Evolutionary conservation across 2,329 filamentous ascomycete genomes (phyloP).

Genomic region (Fusarium coffeatum): DNA sequence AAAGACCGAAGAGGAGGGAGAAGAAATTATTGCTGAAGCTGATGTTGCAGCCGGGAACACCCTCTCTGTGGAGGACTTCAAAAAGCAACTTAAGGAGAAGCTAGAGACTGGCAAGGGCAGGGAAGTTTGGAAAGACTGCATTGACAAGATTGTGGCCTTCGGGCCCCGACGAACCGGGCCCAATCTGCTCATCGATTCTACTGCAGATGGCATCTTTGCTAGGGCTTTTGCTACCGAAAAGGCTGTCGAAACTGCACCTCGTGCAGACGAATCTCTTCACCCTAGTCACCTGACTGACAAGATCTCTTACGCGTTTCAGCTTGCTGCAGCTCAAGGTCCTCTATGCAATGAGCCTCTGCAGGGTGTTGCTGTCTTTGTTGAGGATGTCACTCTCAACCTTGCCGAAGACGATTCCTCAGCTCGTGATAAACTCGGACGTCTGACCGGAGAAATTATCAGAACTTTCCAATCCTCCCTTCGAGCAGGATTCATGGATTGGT

Average conservation of each 20-base stretch:
- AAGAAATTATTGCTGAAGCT: constrained; percentile 64
- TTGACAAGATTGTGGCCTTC: constrained; percentile 89
- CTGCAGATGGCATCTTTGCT: constrained; percentile 75
- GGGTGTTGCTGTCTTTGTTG: constrained; percentile 90
- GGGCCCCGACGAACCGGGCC: constrained; percentile 87
- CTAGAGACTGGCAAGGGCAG: constrained; percentile 79
- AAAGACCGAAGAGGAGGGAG: constrained; percentile 53
- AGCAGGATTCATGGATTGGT: constrained; percentile 93
- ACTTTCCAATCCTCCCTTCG: constrained; percentile 86
- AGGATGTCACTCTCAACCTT: constrained; percentile 75
- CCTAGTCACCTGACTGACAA: constrained; percentile 86
- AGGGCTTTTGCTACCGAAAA: constrained; percentile 70
- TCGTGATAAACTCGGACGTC: constrained; percentile 76
- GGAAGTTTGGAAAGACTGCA: constrained; percentile 78
- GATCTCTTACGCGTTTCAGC: constrained; percentile 92
- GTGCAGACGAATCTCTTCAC: constrained; percentile 63
- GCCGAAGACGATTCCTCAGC: constrained; percentile 66
- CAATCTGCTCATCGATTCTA: constrained; percentile 89
- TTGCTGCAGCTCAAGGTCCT: constrained; percentile 87
- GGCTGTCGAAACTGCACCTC: constrained; percentile 49
- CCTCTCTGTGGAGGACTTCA: constrained; percentile 81
- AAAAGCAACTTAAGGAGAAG: constrained; percentile 72
- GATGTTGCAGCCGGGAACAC: constrained; percentile 69
- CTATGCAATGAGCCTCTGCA: constrained; percentile 94
- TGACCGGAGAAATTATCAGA: constrained; percentile 94